Evolutionary conservation across 371 early-diverging fungal species (phyloP), one percentile per base, ranked within the genome.

Genomic region (Lichtheimia corymbifera): DNA sequence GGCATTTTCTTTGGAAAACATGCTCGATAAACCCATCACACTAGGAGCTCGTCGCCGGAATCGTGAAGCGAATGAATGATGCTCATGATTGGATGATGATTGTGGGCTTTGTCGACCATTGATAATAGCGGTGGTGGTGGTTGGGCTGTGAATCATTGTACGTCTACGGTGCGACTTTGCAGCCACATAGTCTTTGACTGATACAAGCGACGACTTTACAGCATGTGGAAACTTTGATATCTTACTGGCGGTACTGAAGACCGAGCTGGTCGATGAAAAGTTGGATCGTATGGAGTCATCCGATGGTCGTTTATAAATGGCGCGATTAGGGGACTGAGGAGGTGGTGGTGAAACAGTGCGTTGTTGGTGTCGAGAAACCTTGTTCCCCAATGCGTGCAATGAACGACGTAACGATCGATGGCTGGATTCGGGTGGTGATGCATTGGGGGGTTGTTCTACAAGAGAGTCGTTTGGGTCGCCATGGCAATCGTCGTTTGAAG

Each of bases 211-310:
- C 4, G 67, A 58, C 58, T 80, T 80, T 41, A 76, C 72, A 54
- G 65, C 71, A 50, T 70, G 71, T 20, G 77, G 75, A 42, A 76
- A 56, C 53, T 66, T 72, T 14, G 68, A 60, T 30, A 73, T 66
- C 61, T 68, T 63, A 59, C 77, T 79, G 4, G 80, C 68, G 18
- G 77, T 74, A 53, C 80, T 80, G 35, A 73, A 61, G 25, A 74
- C 63, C 7, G 80, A 74, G 49, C 75, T 77, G 2, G 73, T 68
- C 5, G 73, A 64, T 2, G 78, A 77, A 17, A 56, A 59, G 25
- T 53, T 72, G n/a, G 79, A 79, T 40, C 62, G 67, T 22, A 76
- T 61, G 5, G 80, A 80, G 18, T 68, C 77, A 63, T 70, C 63
- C 25, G 63, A 63, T 42, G 63, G 63, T 17, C 57, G 56, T 44